Conservation (phyloP, 2,329 filamentous ascomycete species). For the Didymella exigua region DNA sequence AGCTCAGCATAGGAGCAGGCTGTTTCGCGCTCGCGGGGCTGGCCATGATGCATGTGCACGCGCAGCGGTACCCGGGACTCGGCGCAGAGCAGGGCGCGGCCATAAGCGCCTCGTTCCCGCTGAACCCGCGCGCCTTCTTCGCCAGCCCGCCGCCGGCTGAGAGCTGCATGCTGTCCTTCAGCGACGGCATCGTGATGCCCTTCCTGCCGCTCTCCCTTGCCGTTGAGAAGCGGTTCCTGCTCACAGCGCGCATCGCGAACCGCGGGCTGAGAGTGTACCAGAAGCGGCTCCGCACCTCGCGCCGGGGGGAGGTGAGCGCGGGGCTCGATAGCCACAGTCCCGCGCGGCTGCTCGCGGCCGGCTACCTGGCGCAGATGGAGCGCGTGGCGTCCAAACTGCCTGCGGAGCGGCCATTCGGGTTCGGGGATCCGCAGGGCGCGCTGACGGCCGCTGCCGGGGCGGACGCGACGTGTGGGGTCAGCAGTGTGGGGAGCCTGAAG, state of each 20-base stretch:
- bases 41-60: conserved; percentile 55
- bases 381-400: conserved; percentile 46
- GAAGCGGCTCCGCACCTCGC: conserved; percentile 43
- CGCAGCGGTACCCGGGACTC: conserved; percentile 37
- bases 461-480: conserved; percentile 54
- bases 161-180: conserved; percentile 56
- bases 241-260: conserved; percentile 51
- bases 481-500: conserved; percentile 49
- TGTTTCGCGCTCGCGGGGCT: conserved; percentile 55
- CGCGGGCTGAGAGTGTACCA: conserved; percentile 53
- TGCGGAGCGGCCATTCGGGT: conserved; percentile 23
- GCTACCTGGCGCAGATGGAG: conserved; percentile 52
- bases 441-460: conserved; percentile 41
- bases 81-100: conserved; percentile 21
- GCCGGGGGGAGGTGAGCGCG: not conserved
- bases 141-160: conserved; percentile 47
- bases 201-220: conserved; percentile 46
- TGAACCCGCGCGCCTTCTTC: conserved; percentile 55
- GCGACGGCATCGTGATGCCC: conserved; percentile 54
- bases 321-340: conserved; percentile 47
- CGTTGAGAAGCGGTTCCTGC: conserved; percentile 46
- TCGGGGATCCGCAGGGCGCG: conserved; percentile 47
- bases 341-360: conserved; percentile 50
- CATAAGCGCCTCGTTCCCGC: conserved; percentile 54
- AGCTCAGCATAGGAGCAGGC: conserved; percentile 51